Conservation (phyloP, 2,329 filamentous ascomycete genomes). For the Thermoascus crustaceus region DNA sequence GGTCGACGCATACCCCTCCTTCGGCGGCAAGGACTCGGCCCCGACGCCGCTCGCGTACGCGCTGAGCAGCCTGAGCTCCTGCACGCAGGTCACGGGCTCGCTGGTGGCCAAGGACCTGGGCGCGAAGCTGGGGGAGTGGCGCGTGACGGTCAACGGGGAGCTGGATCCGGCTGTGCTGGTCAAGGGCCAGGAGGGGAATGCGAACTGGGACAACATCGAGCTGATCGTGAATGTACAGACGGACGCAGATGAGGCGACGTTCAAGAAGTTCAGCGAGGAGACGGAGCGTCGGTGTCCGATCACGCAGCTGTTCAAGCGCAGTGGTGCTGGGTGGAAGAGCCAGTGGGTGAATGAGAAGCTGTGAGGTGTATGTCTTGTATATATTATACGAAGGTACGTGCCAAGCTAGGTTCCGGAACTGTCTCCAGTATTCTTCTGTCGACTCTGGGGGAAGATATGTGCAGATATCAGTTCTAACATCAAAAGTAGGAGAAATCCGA, state of each 20-base stretch:
- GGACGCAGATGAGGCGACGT: slow-evolving; percentile 12
- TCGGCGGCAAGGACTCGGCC: slow-evolving; percentile 19
- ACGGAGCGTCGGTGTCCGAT: slow-evolving; percentile 23
- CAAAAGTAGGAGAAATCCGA: too few relatives aligned
- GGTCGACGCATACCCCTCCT: slow-evolving; percentile 20
- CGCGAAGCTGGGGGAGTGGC: slow-evolving; percentile 19
- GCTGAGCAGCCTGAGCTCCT: slow-evolving; percentile 20
- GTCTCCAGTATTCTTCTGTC: too few relatives aligned
- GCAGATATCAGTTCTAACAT: too few relatives aligned
- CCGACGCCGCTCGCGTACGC: slow-evolving; percentile 23
- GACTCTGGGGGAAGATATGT: too few relatives aligned
- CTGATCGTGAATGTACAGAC: slow-evolving; percentile 18
- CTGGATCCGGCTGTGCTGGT: slow-evolving; percentile 19
- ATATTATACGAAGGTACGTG: too few relatives aligned
- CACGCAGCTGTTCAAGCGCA: slow-evolving; percentile 20
- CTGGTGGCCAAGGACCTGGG: slow-evolving; percentile 21
- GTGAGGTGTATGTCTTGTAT: too few relatives aligned
- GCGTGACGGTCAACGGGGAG: slow-evolving; percentile 16
- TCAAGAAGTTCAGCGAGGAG: slow-evolving; percentile 17
- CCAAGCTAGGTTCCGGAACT: too few relatives aligned
- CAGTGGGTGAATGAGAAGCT: slow-evolving; percentile 19
- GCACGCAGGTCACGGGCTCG: slow-evolving; percentile 23
- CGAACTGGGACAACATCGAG: slow-evolving; percentile 20
- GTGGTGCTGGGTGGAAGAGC: slow-evolving; percentile 17
- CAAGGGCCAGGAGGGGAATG: slow-evolving; percentile 18